phyloP scores from a whole-genome alignment of 2,329 filamentous ascomycete species.

The Fusarium pseudoanthophilum region DNA sequence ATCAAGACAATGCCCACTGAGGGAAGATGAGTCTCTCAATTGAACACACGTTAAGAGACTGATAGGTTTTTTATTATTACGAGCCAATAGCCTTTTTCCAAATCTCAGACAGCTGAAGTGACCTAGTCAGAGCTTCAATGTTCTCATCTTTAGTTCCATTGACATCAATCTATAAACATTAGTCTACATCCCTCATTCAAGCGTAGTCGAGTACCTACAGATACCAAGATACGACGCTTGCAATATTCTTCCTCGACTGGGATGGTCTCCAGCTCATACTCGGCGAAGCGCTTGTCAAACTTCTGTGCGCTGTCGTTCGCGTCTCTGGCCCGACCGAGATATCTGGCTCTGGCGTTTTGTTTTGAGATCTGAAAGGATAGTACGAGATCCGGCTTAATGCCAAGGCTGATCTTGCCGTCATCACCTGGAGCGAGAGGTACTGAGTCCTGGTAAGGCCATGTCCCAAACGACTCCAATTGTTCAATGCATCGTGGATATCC shows the following conservation, averaged over 20 bases:
- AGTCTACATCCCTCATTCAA: fast-evolving
- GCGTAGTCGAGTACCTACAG: background rate
- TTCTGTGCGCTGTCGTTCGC: background rate
- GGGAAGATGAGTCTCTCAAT: fast-evolving
- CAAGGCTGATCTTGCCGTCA: background rate
- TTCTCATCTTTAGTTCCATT: background rate
- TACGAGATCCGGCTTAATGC: background rate
- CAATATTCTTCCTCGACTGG: background rate
- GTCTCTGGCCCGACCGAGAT: background rate
- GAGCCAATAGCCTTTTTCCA: background rate
- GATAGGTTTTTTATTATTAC: fast-evolving
- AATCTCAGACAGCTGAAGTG: fast-evolving
- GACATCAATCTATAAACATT: background rate
- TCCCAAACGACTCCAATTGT: background rate
- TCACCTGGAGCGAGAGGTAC: background rate
- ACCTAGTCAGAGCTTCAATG: background rate
- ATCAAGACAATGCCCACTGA: no score
- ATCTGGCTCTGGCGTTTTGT: background rate
- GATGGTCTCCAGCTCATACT: background rate
- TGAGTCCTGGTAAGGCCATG: background rate
- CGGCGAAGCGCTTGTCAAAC: background rate
- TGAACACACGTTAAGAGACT: no score
- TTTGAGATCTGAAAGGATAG: background rate
- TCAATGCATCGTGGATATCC: background rate
- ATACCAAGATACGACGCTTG: background rate